A percentile compares a stretch with the other conserved stretches of the same genome.
Conservation (phyloP, 148 eudicot species). For the Dianthus caryophyllus region DNA sequence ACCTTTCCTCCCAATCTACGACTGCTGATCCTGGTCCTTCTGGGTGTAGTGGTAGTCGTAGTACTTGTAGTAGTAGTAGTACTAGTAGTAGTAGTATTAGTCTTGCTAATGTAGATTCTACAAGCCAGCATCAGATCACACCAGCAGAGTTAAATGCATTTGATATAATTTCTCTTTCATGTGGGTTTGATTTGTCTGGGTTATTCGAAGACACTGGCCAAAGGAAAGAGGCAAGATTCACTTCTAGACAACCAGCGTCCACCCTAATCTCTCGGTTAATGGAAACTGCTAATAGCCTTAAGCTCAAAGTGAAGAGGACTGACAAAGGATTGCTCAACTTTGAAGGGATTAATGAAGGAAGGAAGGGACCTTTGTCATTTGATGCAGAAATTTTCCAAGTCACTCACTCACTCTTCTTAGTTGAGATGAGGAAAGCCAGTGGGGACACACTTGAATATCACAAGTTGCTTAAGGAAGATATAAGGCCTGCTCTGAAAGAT, state of each 20-base stretch:
- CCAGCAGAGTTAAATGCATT: constrained; percentile 66
- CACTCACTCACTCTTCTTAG: constrained; percentile 48
- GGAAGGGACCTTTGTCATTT: constrained; percentile 54
- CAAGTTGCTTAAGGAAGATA: constrained; percentile 50
- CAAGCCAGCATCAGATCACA: constrained; percentile 30
- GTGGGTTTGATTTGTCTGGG: constrained; percentile 58
- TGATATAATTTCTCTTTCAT: constrained; percentile 69
- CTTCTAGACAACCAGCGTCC: constrained; percentile 53
- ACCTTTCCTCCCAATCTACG: constrained; percentile 29
- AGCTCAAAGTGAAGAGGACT: constrained; percentile 45
- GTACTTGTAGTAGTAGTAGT: too few species aligned
- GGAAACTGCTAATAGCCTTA: constrained; percentile 50
- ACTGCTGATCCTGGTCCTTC: constrained; percentile 38
- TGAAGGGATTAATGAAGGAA: constrained; percentile 59
- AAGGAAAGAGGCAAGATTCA: constrained; percentile 61
- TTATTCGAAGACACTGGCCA: constrained; percentile 48
- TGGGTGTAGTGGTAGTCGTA: too few species aligned
- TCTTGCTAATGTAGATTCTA: constrained; percentile 24
- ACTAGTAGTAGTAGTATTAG: too few species aligned
- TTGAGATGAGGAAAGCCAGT: constrained; percentile 63
- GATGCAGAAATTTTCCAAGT: constrained; percentile 80
- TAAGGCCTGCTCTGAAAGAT: constrained; percentile 67
- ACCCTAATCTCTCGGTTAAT: constrained; percentile 53
- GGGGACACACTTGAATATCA: constrained; percentile 76
- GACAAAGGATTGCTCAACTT: constrained; percentile 62